Base-by-base conservation (phyloP, 805 yeast genomes). In the Kuraishia piskuri region DNA sequence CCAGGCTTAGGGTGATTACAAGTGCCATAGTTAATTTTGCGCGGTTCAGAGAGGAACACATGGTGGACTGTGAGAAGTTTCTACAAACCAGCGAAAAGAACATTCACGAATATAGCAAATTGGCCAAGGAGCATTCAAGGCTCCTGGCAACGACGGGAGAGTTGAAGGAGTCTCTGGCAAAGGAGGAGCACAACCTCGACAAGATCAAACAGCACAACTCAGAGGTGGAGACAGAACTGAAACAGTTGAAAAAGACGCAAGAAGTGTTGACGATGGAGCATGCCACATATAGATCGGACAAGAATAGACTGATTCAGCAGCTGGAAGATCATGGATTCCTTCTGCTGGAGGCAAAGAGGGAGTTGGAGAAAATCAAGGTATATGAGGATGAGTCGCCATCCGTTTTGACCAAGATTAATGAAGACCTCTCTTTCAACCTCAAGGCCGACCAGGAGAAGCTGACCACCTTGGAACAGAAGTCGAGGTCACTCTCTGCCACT, bases 11-110 rank as follows among this genome's bases (percentile, higher is more conserved):
- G 56, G 71, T 92, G 49, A 74, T 89, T 21, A 67, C 90, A 24
- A 88, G 96, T 63, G 94, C 94, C 0, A 82, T 90, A 50, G 86
- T 90, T 22, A 90, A 90, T 64, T 90, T 81, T 73, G 95, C 95
- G 1, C 71, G 92, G 54, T 90, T 87, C 62, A 76, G 96, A 58
- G 95, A 88, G 59, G 89, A 84, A 58, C 83, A 87, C 55, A 78
- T 84, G 64, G 76, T 73, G 22, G 90, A 86, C 58, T 83, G 87
- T 61, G 89, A 84, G 56, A 79, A 78, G 23, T 70, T 86, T 23
- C 80, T 85, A 25, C 69, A 75, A 6, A 71, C 74, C 48, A 78
- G 83, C 55, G 86, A 83, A 52, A 63, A 71, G 10, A 68, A 78
- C 50, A 66, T 80, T 20, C 77, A 75, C 24, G 70, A 74, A 52